Evolutionary conservation across 2,329 filamentous ascomycete species (phyloP), one percentile per base, ranked within the genome.

Genomic region (Colletotrichum horii): DNA sequence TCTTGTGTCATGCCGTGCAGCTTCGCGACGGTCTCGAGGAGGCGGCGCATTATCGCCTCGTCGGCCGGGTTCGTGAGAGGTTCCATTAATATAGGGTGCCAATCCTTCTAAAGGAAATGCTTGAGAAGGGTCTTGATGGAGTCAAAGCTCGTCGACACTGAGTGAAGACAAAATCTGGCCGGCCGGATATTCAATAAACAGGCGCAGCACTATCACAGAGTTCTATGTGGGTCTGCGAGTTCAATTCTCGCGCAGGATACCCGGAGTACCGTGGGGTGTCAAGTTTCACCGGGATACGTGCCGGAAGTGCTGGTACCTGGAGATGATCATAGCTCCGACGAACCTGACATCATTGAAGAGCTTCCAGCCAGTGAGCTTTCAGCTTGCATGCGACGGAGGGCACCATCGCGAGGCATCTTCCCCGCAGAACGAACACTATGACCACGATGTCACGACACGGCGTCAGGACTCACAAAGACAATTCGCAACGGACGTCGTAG

Each of bases 11-110:
- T 43, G 16, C 28, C 5, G 2, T 28, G 64, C n/a, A 55, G 38
- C 64, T 55, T 52, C 11, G 64, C 32, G 64, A 66, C 64, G 4
- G 64, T 34, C 64, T 66, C 64, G 28, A 66, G 64, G 14, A 66
- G 22, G 43, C 64, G 64, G 11, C 43, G 64, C 64, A 66, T 66
- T 22, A 66, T 34, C 3, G 38, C 38, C n/a, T 66, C 64, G 4
- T 66, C 26, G 8, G 5, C 38, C 1, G 64, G 43, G 64, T 55
- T 26, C 7, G 65, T 67, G 28, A 67, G 14, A 8, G 28, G 65
- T 30, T 67, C 43, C 65, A 56, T 67, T 4, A 2, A 12, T 19
- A 3, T 8, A n/a, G 12, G 24, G 26, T 4, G 6, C 1, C 2
- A 48, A 22, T 1, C 43, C 43, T 19, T 16, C 22, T 43, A 26